Conservation (phyloP, 495 filamentous ascomycete genomes). For the Annulohypoxylon maeteangense region DNA sequence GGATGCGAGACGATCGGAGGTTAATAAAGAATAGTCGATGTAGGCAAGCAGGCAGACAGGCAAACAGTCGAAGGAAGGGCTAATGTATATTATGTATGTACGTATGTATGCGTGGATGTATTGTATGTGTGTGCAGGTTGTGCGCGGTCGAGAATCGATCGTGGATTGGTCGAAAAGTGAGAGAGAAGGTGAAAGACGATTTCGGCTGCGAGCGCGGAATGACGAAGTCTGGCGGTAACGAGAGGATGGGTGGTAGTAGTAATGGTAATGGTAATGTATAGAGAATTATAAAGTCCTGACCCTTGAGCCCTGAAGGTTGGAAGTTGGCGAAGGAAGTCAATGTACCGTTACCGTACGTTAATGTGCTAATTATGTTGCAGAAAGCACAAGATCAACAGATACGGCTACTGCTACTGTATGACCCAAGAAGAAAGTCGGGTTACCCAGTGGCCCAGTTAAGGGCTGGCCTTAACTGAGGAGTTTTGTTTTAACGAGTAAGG, state of each 20-base stretch:
- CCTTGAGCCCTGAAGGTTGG: neutral
- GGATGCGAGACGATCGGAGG: constrained; percentile 14
- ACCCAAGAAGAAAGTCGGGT: constrained; percentile 30
- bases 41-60: constrained; percentile 26
- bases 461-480: constrained; percentile 36
- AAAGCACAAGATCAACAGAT: neutral
- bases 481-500: constrained; percentile 14
- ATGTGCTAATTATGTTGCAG: neutral
- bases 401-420: constrained; percentile 4
- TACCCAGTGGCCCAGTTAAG: constrained; percentile 26
- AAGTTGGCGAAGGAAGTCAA: neutral
- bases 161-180: constrained; percentile 29
- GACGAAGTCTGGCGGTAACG: neutral
- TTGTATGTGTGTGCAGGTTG: constrained; percentile 12
- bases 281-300: neutral
- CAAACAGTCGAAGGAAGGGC: constrained; percentile 33
- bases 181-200: constrained; percentile 15
- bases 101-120: constrained; percentile 17
- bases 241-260: neutral
- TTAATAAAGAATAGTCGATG: constrained; percentile 22
- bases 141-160: constrained; percentile 31
- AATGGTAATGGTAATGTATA: neutral
- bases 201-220: constrained; percentile 26
- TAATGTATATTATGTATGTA: constrained; percentile 34
- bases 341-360: neutral